Percentiles rank a stretch among this genome's conserved stretches.
These are phyloP conservation scores for Podaxis sp. DNA, from an alignment of 768 basidiomycete genomes.

Conservation along the genomic window DNA sequence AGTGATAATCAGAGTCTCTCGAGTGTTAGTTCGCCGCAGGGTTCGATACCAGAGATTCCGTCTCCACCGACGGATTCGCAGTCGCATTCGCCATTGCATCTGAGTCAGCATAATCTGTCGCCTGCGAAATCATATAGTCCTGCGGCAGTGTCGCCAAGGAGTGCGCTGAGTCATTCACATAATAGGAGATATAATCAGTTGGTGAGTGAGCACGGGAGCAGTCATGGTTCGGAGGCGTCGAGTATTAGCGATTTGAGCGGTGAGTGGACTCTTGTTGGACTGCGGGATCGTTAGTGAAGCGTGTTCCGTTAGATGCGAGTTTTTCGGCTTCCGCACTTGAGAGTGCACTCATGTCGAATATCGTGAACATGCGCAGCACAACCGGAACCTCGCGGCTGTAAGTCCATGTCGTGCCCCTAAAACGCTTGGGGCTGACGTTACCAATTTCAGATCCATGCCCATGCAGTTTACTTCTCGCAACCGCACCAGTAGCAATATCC, in stretches of 20 bases:
- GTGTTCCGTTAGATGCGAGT: slow-evolving; percentile 52
- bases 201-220: slow-evolving; percentile 58
- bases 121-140: slow-evolving; percentile 61
- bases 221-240: slow-evolving; percentile 70
- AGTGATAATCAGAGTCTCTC: slow-evolving; percentile 73
- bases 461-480: slow-evolving; percentile 12
- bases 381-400: slow-evolving; percentile 64
- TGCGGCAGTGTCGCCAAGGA: slow-evolving; percentile 54
- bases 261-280: slow-evolving; percentile 30
- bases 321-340: slow-evolving; percentile 78
- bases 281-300: slow-evolving; percentile 1
- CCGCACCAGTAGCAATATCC: slow-evolving; percentile 1
- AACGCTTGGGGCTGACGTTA: neutral
- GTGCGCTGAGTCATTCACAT: slow-evolving; percentile 49
- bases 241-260: slow-evolving; percentile 88
- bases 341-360: slow-evolving; percentile 77
- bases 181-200: slow-evolving; percentile 45
- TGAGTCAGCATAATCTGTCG: slow-evolving; percentile 46
- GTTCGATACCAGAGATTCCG: slow-evolving; percentile 80
- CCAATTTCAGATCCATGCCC: slow-evolving; percentile 7
- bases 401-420: slow-evolving; percentile 10
- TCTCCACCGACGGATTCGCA: slow-evolving; percentile 64
- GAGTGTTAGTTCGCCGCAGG: slow-evolving; percentile 69
- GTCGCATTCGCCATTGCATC: slow-evolving; percentile 43
- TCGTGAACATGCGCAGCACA: slow-evolving; percentile 36